Base-by-base conservation (phyloP, 306 rosid genomes). In the Clitoria ternatea region DNA sequence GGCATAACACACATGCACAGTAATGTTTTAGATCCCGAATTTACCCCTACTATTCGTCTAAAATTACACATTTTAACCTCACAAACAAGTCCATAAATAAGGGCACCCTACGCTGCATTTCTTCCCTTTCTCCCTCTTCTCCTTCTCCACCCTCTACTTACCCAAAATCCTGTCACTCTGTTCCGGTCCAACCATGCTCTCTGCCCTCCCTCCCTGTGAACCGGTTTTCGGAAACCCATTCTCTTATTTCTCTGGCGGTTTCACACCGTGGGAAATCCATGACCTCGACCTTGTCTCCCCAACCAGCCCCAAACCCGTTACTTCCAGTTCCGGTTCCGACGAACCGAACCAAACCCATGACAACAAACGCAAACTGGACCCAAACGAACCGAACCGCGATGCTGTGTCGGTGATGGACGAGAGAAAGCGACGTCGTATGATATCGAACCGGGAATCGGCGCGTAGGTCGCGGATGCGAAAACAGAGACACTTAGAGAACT, bases 391-490 rank as follows among this genome's bases (percentile, higher is more conserved):
- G 56, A 23, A 61, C 62, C 75, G 64, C 48, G 72, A 53, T 8
- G 37, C 8, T 9, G 24, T 3, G 4, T 14, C 73, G 3, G 55
- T 64, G 1, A 40, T 77, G 39, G 96, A 90, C 47, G 98, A 94
- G 57, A 78, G 92, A n/a, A 90, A 80, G 78, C 76, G 84, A 49
- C 80, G 96, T 13, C 87, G 98, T 57, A 94, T 87, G 97, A 77
- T 85, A 66, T 94, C 97, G 83, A 94, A 90, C 95, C 87, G 98
- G 75, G 97, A 94, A 79, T 94, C 97, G 2, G 98, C 98, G 26
- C 80, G 89, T 75, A 80, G 98, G 78, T 94, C 98, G 1, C 77
- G 98, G 61, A 76, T 85, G 94, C 82, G 98, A 1, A 94, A 89
- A 76, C 92, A 94, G 80, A 87, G 87, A 79, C 98, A 89, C 77